Evolutionary conservation across 2,329 filamentous ascomycete species (phyloP), one percentile per base, ranked within the genome.

Genomic region (Trichothecium roseum): DNA sequence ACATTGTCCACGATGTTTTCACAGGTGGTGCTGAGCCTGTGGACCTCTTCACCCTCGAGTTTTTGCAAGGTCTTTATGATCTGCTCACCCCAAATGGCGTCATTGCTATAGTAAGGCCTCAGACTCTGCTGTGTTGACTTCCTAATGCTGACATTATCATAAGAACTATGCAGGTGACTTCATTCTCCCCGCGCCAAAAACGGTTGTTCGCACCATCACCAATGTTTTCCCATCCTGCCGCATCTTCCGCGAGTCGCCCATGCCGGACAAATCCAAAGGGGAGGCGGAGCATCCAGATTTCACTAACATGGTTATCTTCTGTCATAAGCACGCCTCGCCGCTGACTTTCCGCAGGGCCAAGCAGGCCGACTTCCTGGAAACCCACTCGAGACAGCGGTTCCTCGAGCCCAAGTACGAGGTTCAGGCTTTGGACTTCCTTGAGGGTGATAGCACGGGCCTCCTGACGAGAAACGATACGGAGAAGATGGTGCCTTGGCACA

Each of bases 1-100:
- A 94, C 63, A 91, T 98, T 51, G 72, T 98, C 36, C 91, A 98
- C 56, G 91, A 98, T 47, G 91, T 98, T 17, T 98, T 98, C 56
- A 98, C 91, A 1, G 91, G 91, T 17, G 91, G 91, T 35, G 88
- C 87, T 0, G 91, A 96, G 56, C 91, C 91, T 1, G 76, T 88
- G 3, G 68, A 79, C 7, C 74, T 98, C 7, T 98, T 98, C 59
- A 96, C 88, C 0, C 57, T 78, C 5, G 81, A 91, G 47, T 96
- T 98, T 50, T 61, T 98, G 30, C 59, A 72, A 35, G 76, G 81
- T 5, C 66, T 98, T 2, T 64, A 74, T 44, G 56, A 69, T 4
- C 69, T 96, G 6, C 67, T 98, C 31, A 83, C 77, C 43, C 74
- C 80, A 1, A 72, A 84, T 35, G 91, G 91, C 29, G 80, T 84